Percentiles rank a stretch among this genome's conserved stretches.
Evolutionary conservation across 441 rosid genomes (phyloP).

Genomic region (Populus hybrid): DNA sequence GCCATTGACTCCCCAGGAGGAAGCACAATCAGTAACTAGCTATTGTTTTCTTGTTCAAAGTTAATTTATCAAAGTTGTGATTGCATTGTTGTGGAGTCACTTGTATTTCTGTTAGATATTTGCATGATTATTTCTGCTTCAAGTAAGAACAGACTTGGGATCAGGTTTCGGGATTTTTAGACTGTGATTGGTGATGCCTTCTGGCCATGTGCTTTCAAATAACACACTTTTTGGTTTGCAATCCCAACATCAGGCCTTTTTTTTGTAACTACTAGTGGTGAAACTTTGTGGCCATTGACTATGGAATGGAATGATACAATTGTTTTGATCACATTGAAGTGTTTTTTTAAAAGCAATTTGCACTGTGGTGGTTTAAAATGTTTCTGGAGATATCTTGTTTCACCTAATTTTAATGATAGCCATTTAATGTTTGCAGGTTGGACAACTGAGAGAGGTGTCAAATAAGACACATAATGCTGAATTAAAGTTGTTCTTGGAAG

Average conservation of each 20-base stretch:
- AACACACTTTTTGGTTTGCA: background rate
- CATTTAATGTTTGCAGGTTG: slow-evolving; percentile 60
- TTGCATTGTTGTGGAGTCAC: background rate
- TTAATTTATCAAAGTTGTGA: background rate
- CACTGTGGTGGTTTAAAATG: background rate
- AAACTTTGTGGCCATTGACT: background rate
- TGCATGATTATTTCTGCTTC: background rate
- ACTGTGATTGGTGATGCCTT: background rate
- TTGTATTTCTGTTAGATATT: background rate
- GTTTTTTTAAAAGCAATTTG: background rate
- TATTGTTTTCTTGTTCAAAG: background rate
- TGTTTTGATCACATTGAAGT: background rate
- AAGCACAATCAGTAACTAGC: slow-evolving; percentile 67
- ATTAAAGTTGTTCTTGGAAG: slow-evolving; percentile 87
- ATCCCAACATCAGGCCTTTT: background rate
- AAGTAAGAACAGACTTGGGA: background rate
- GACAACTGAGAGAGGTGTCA: slow-evolving; percentile 80
- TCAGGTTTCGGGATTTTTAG: background rate
- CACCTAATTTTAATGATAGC: background rate
- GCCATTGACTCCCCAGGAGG: slow-evolving; percentile 80
- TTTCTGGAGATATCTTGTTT: background rate
- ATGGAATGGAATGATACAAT: background rate
- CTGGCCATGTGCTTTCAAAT: background rate
- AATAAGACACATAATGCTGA: slow-evolving; percentile 81
- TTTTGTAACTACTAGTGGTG: background rate